These are phyloP conservation scores for Aaosphaeria arxii DNA, from an alignment of 2,329 filamentous ascomycete species.

Conservation along the genomic window DNA sequence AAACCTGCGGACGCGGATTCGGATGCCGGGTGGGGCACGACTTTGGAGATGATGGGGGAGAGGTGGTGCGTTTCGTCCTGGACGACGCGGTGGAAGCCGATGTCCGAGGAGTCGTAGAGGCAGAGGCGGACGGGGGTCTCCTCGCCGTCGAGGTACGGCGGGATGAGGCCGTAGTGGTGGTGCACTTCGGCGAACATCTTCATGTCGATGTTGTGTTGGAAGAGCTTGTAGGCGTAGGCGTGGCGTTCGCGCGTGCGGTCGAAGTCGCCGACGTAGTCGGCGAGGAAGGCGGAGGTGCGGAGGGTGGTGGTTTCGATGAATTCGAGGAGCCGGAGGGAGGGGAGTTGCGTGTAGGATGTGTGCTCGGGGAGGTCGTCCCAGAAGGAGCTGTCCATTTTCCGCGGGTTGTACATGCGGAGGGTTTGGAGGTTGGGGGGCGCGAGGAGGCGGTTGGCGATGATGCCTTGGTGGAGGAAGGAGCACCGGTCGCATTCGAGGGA, in stretches of 20 bases:
- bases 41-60: too few species aligned
- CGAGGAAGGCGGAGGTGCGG: constrained; percentile 5
- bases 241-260: constrained; percentile 25
- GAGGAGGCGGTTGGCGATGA: constrained; percentile 22
- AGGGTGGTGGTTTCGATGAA: constrained; percentile 19
- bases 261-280: constrained; percentile 20
- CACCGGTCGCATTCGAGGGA: constrained; percentile 26
- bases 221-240: constrained; percentile 21
- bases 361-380: constrained; percentile 26
- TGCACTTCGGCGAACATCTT: constrained; percentile 24
- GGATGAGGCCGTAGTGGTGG: constrained; percentile 18
- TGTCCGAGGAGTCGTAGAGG: constrained; percentile 46
- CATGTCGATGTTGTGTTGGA: constrained; percentile 23
- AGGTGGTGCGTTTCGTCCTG: too few species aligned
- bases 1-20: too few species aligned
- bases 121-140: constrained; percentile 15
- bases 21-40: too few species aligned
- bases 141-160: constrained; percentile 32
- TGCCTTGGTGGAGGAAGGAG: constrained; percentile 27
- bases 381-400: constrained; percentile 10
- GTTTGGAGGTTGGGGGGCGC: constrained; percentile 27
- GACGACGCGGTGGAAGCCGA: constrained; percentile 20
- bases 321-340: constrained; percentile 25
- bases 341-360: constrained; percentile 20
- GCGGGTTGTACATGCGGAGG: constrained; percentile 19